Evolutionary conservation across 495 filamentous ascomycete genomes (phyloP).

Genomic region (Daldinia childiae): DNA sequence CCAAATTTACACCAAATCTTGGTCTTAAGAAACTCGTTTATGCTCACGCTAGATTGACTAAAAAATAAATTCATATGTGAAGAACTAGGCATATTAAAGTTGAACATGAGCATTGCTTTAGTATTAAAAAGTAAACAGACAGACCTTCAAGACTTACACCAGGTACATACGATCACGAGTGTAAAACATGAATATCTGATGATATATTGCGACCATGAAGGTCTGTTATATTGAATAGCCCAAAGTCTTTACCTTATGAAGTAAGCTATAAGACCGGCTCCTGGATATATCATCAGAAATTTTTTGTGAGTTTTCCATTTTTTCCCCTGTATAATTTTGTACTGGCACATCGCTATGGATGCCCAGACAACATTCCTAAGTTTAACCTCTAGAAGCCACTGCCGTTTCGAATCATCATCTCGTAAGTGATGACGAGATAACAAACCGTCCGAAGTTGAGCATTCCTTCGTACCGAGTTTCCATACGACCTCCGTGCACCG

Average conservation of each 20-base stretch:
- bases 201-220: slow-evolving; percentile 44
- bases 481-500: slow-evolving; percentile 30
- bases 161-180: neutral
- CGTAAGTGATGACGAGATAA: slow-evolving; percentile 10
- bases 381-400: neutral
- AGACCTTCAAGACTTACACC: no score
- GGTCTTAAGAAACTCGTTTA: no score
- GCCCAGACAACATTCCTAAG: neutral
- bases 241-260: slow-evolving; percentile 18
- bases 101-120: no score
- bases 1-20: neutral
- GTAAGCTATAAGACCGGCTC: slow-evolving; percentile 18
- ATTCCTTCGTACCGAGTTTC: slow-evolving; percentile 25
- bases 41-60: no score
- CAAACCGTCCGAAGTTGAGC: slow-evolving; percentile 20
- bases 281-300: slow-evolving; percentile 45
- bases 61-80: no score
- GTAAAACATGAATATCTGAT: slow-evolving; percentile 11
- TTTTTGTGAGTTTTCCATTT: slow-evolving; percentile 35
- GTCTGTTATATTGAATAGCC: slow-evolving; percentile 41
- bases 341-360: neutral
- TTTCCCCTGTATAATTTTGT: slow-evolving; percentile 8
- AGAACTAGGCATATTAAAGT: neutral
- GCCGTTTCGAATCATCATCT: slow-evolving; percentile 17
- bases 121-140: no score